Conservation (phyloP, 257 asterid genomes). For the Nicotiana tabacum region DNA sequence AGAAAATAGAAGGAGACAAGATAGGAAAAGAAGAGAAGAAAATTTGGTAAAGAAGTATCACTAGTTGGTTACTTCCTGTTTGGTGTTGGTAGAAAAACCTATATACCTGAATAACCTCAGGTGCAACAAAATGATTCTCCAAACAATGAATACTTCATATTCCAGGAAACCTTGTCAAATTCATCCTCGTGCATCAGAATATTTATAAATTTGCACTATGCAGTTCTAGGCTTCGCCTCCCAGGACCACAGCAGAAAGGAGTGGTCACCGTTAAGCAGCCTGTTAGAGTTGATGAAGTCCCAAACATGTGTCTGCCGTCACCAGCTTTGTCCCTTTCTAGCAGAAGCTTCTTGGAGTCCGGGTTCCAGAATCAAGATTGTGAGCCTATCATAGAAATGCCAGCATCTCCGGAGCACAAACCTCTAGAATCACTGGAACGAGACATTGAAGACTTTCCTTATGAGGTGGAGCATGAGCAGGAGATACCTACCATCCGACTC, state of each 20-base stretch:
- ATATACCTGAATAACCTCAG: too few species aligned
- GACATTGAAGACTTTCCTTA: constrained; percentile 33
- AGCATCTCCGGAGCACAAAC: constrained; percentile 29
- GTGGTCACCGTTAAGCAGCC: neutral
- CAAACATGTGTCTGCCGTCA: neutral
- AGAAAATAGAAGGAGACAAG: too few species aligned
- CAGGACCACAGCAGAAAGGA: constrained; percentile 21
- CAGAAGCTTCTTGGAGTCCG: neutral
- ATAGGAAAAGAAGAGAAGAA: too few species aligned
- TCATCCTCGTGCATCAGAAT: neutral
- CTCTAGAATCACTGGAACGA: constrained; percentile 17
- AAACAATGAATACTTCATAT: neutral
- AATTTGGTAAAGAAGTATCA: too few species aligned
- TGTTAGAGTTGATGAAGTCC: constrained; percentile 14
- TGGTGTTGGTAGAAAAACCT: too few species aligned
- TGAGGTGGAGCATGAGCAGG: constrained; percentile 27
- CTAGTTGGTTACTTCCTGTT: too few species aligned
- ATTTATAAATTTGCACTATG: constrained; percentile 3
- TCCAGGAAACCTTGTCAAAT: neutral
- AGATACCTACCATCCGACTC: constrained; percentile 28
- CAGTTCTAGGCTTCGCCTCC: constrained; percentile 34
- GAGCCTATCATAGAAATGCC: constrained; percentile 57
- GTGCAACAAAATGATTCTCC: neutral
- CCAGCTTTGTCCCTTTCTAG: neutral
- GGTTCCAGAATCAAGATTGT: neutral